phyloP scores from a whole-genome alignment of 192 early-diverging fungal genomes.

The Umbelopsis sp. region DNA sequence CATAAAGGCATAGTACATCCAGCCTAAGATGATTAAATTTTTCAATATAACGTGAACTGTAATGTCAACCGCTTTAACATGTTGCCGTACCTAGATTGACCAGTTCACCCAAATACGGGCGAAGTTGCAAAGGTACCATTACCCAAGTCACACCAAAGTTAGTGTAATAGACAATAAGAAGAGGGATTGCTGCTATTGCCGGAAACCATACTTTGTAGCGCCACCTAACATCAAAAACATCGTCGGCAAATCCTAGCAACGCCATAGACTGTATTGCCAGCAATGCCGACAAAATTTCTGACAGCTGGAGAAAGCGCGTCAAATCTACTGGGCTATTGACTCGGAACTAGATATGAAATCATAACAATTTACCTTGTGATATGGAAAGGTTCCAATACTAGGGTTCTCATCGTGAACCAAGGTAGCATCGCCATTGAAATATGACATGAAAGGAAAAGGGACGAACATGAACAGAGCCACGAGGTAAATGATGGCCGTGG shows the following conservation, averaged over 20 bases:
- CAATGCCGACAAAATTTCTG: conserved; percentile 89
- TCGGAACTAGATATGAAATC: not conserved
- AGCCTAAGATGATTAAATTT: conserved; percentile 44
- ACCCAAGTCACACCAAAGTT: conserved; percentile 88
- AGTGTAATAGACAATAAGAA: conserved; percentile 93
- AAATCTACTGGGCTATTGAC: not conserved
- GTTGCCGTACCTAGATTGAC: conserved; percentile 74
- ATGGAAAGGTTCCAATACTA: conserved; percentile 62
- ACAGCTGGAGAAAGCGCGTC: conserved; percentile 58
- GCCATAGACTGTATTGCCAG: conserved; percentile 95
- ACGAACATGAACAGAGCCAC: conserved; percentile 90
- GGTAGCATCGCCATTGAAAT: conserved; percentile 60
- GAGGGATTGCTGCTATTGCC: conserved; percentile 87
- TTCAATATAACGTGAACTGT: not conserved
- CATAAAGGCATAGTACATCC: conserved; percentile 95
- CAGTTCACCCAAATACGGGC: conserved; percentile 68
- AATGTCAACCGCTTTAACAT: too few relatives aligned
- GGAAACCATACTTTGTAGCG: conserved; percentile 95
- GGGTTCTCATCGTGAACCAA: conserved; percentile 43
- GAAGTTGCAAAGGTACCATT: conserved; percentile 82
- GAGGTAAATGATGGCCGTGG: conserved; percentile 87
- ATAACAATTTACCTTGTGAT: conserved; percentile 60
- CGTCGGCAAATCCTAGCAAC: conserved; percentile 97
- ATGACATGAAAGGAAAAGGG: conserved; percentile 90
- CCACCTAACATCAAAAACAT: conserved; percentile 96